These are phyloP conservation scores for Zopfochytrium polystomum DNA, from an alignment of 371 early-diverging fungal species.

Conservation along the genomic window DNA sequence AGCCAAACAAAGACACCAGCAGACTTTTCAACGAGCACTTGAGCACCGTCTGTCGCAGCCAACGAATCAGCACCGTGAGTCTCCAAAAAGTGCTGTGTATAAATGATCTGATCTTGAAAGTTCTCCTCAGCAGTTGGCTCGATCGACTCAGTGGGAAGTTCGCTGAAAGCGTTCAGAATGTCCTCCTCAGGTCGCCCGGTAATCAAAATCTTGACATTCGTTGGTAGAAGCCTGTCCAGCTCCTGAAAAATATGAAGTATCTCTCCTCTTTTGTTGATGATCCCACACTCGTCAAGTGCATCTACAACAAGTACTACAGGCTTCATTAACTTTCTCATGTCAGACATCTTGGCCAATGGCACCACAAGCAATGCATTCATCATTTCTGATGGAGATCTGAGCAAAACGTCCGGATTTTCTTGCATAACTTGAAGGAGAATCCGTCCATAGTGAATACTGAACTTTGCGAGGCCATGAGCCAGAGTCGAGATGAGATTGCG, in stretches of 20 bases:
- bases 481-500: neutral
- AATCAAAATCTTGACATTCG: no score
- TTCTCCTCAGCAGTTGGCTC: constrained; percentile 17
- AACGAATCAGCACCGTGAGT: neutral
- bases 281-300: no score
- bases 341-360: constrained; percentile 2
- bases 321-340: neutral
- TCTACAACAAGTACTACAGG: constrained; percentile 26
- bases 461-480: constrained; percentile 6
- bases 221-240: constrained; percentile 8
- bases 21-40: constrained; percentile 11
- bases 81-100: constrained; percentile 6
- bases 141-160: neutral
- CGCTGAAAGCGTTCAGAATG: constrained; percentile 14
- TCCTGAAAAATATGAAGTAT: constrained; percentile 19
- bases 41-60: neutral
- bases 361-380: constrained; percentile 5
- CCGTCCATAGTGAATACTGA: constrained; percentile 11
- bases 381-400: constrained; percentile 6
- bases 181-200: no score
- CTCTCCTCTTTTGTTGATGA: constrained; percentile 11
- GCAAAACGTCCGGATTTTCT: constrained; percentile 1
- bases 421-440: constrained; percentile 11
- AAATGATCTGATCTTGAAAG: constrained; percentile 13
- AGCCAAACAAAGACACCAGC: constrained; percentile 26